Base-by-base conservation (phyloP, 176 grass and related monocot genomes). In the bread wheat (Triticum aestivum) region DNA sequence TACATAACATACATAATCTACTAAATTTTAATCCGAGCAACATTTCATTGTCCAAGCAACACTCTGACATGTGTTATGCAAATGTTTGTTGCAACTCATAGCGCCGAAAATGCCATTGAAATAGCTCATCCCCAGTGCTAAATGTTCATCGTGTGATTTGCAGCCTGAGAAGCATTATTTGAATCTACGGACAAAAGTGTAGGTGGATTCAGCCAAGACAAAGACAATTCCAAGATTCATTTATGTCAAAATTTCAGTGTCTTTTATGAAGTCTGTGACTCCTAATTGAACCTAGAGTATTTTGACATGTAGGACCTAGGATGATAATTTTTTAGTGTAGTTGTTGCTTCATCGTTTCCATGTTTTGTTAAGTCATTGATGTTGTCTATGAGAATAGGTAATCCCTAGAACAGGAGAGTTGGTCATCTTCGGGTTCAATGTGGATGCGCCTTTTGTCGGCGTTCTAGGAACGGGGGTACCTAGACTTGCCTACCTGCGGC, bases 401-500 rank as follows among this genome's bases (percentile, higher is more conserved):
- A 70, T 69, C 62, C 56, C 78, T 61, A 21, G 58, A 51, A 81
- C 85, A 75, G 85, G 85, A 77, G 85, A 87, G 39, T 45, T 87
- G 13, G 58, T 66, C 18, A 66, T 87, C 26, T 74, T 81, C 1
- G 85, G 69, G n/a, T 21, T 75, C 21, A 79, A 52, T 12, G 5
- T 61, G 26, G 44, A 44, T 3, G 24, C 37, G 13, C 85, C n/a
- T n/a, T n/a, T n/a, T n/a, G n/a, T n/a, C n/a, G n/a, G n/a, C n/a
- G n/a, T n/a, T n/a, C n/a, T n/a, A n/a, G n/a, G n/a, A n/a, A n/a
- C n/a, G n/a, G n/a, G n/a, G n/a, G n/a, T n/a, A n/a, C n/a, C n/a
- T n/a, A n/a, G n/a, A n/a, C n/a, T n/a, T n/a, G n/a, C n/a, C n/a
- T n/a, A n/a, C n/a, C n/a, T n/a, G n/a, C n/a, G n/a, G n/a, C n/a